These are phyloP conservation scores for Teratosphaeria zuluensis DNA, from an alignment of 2,329 filamentous ascomycete genomes.

Conservation along the genomic window DNA sequence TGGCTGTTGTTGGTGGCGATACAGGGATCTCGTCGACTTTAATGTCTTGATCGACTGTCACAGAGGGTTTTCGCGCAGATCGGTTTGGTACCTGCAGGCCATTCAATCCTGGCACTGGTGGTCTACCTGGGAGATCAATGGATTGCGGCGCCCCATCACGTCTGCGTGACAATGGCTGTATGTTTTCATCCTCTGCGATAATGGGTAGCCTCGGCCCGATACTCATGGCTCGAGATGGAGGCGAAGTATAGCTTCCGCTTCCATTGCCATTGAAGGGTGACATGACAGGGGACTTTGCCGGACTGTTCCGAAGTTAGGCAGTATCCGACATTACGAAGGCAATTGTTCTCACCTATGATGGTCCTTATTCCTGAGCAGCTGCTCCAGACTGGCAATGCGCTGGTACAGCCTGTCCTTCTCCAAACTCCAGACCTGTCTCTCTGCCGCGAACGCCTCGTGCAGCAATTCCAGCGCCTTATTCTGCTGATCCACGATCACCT, in stretches of 20 bases:
- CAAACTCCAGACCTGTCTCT: slow-evolving; percentile 25
- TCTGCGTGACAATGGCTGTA: slow-evolving; percentile 13
- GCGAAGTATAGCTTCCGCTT: slow-evolving; percentile 9
- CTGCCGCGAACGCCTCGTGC: slow-evolving; percentile 26
- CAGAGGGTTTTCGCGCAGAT: slow-evolving; percentile 2
- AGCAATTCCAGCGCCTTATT: slow-evolving; percentile 21
- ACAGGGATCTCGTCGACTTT: slow-evolving; percentile 22
- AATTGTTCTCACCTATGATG: slow-evolving; percentile 22
- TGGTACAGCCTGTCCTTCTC: slow-evolving; percentile 24
- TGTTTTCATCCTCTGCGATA: slow-evolving; percentile 26
- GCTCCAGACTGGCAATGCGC: slow-evolving; percentile 26
- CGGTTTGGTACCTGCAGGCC: not conserved
- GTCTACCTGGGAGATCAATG: slow-evolving; percentile 14
- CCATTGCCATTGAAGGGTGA: slow-evolving; percentile 15
- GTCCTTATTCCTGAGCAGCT: slow-evolving; percentile 23
- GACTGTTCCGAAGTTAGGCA: slow-evolving; percentile 12
- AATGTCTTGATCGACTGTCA: slow-evolving; percentile 17
- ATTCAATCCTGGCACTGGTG: slow-evolving; percentile 4
- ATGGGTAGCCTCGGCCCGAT: slow-evolving; percentile 17
- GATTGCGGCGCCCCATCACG: slow-evolving; percentile 17
- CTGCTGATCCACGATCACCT: slow-evolving; percentile 27
- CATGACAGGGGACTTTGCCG: slow-evolving; percentile 25
- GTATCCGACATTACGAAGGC: not conserved
- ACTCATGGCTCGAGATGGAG: slow-evolving; percentile 10
- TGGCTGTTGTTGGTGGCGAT: slow-evolving; percentile 13